Conservation (phyloP, 2,329 filamentous ascomycete genomes). For the Penicillium sp. region DNA sequence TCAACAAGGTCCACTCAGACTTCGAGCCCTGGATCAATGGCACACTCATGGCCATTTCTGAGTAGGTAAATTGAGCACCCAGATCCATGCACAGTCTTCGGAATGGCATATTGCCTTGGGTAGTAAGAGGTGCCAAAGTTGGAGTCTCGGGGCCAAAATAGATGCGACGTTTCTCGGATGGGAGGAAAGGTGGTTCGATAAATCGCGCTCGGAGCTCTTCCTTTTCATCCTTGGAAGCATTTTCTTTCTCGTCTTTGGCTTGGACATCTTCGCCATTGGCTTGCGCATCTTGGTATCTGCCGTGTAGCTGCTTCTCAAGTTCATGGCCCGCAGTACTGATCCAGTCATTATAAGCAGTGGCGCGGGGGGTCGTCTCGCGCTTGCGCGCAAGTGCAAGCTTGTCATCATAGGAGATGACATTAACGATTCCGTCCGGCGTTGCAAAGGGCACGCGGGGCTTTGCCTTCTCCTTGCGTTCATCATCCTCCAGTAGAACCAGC, state of each 20-base stretch:
- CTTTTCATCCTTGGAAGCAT: conserved; percentile 31
- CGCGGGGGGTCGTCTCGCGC: conserved; percentile 62
- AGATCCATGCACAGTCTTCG: conserved; percentile 82
- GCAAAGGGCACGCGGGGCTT: conserved; percentile 26
- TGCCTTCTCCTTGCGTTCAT: conserved; percentile 42
- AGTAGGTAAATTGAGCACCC: conserved; percentile 90
- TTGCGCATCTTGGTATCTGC: conserved; percentile 37
- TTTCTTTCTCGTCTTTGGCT: conserved; percentile 22
- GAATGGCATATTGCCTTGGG: conserved; percentile 93
- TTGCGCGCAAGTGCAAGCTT: conserved; percentile 73
- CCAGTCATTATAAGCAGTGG: conserved; percentile 73
- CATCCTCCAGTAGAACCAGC: conserved; percentile 61
- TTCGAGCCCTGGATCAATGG: conserved; percentile 85
- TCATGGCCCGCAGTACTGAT: conserved; percentile 58
- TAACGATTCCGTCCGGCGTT: conserved; percentile 61
- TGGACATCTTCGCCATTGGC: conserved; percentile 22
- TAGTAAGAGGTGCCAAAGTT: conserved; percentile 87
- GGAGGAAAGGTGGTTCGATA: conserved; percentile 76
- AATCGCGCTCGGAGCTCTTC: conserved; percentile 73
- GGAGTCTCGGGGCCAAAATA: conserved; percentile 95
- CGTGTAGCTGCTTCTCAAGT: conserved; percentile 47
- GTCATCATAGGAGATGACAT: conserved; percentile 61
- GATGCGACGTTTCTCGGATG: conserved; percentile 86
- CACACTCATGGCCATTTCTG: conserved; percentile 93
- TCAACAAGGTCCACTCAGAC: conserved; percentile 90